These are phyloP conservation scores for Rhizopogon hawkerae DNA, from an alignment of 1,284 basidiomycete genomes.

Conservation along the genomic window DNA sequence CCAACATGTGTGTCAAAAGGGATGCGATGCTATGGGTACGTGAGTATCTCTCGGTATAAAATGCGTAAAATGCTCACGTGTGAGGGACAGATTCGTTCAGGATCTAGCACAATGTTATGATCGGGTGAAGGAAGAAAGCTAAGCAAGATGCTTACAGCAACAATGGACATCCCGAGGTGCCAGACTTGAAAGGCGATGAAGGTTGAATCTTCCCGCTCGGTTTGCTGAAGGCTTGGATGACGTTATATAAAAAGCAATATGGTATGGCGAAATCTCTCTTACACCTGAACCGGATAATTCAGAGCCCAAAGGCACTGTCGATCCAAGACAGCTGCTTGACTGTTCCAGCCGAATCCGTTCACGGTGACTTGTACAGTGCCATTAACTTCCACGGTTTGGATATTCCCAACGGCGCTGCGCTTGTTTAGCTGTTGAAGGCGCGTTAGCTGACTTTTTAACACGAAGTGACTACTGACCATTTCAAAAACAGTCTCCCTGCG, in stretches of 20 bases:
- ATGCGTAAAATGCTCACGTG: conserved; percentile 31
- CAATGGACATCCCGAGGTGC: conserved; percentile 72
- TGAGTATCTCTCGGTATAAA: neutral
- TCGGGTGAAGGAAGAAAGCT: neutral
- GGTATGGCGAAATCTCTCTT: conserved; percentile 9
- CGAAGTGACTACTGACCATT: neutral
- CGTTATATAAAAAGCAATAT: conserved; percentile 1
- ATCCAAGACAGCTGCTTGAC: conserved; percentile 31
- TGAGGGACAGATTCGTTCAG: conserved; percentile 78
- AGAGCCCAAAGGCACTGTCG: conserved; percentile 47
- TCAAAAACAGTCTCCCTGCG: neutral
- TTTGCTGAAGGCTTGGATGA: conserved; percentile 49
- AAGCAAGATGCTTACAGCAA: conserved; percentile 37
- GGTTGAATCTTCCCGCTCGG: conserved; percentile 67
- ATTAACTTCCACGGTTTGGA: conserved; percentile 17
- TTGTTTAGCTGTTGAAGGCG: conserved; percentile 2
- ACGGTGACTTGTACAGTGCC: conserved; percentile 37
- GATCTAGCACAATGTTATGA: conserved; percentile 24
- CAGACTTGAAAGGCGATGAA: conserved; percentile 74
- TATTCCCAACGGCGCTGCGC: neutral
- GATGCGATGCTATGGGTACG: conserved; percentile 41
- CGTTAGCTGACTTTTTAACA: neutral
- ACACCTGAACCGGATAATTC: conserved; percentile 61
- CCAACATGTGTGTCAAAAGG: conserved; percentile 61
- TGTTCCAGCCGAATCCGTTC: conserved; percentile 31